These are phyloP conservation scores for Magnusiomyces ingens DNA, from an alignment of 1,139 yeast species.

Conservation along the genomic window DNA sequence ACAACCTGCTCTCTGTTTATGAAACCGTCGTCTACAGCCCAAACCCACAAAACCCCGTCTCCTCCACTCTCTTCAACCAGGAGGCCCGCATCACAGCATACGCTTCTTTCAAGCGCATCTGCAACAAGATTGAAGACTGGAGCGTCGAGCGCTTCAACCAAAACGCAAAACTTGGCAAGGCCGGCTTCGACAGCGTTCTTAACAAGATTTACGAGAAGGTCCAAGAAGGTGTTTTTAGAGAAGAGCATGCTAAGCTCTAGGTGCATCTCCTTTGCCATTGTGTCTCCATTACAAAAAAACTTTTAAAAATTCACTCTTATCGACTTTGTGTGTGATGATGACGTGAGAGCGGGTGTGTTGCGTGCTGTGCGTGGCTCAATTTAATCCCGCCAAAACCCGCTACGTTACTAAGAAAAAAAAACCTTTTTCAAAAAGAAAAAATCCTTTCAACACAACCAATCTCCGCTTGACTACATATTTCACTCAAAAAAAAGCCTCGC, in stretches of 20 bases:
- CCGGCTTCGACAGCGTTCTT: slow-evolving; percentile 79
- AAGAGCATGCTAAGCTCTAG: slow-evolving; percentile 10
- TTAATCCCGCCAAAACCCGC: too few relatives aligned
- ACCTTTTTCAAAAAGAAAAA: too few relatives aligned
- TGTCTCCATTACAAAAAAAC: too few relatives aligned
- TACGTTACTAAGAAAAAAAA: too few relatives aligned
- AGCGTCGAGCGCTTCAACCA: slow-evolving; percentile 80
- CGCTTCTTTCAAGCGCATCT: slow-evolving; percentile 58
- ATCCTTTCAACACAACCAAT: too few relatives aligned
- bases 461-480: too few relatives aligned
- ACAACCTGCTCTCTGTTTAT: slow-evolving; percentile 65
- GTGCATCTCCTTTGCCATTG: too few relatives aligned
- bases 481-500: too few relatives aligned
- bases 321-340: too few relatives aligned
- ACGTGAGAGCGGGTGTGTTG: too few relatives aligned
- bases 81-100: slow-evolving; percentile 86
- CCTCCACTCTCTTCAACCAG: slow-evolving; percentile 63
- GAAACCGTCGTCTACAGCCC: slow-evolving; percentile 82
- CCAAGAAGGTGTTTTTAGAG: slow-evolving; percentile 30
- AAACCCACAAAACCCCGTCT: slow-evolving; percentile 44
- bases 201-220: slow-evolving; percentile 43
- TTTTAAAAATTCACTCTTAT: too few relatives aligned
- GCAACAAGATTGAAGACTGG: slow-evolving; percentile 89
- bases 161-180: slow-evolving; percentile 74
- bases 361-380: too few relatives aligned